Base-by-base conservation (phyloP, 2,329 filamentous ascomycete species). In the Dactylellina leptospora region DNA sequence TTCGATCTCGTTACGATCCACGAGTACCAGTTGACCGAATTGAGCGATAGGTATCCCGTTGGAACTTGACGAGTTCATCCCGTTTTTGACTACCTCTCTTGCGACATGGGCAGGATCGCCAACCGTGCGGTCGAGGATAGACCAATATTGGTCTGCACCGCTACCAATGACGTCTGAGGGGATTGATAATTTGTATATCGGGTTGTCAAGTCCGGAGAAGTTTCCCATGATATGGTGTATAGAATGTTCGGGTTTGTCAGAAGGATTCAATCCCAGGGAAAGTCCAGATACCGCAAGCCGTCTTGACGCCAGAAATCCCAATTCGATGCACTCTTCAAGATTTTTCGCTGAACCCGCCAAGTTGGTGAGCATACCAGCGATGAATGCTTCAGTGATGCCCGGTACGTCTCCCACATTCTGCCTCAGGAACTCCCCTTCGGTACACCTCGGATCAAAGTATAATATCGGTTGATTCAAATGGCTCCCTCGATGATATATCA, bases 1-100 rank as follows among this genome's bases (percentile, higher is more conserved):
- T 16, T 62, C 64, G 30, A 70, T 70, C 30, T 70, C 64, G 16
- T 62, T 33, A n/a, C 64, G 55, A 20, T 70, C 64, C 1, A 70
- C 56, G 8, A 70, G 64, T 9, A 56, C 40, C 3, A 70, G 27
- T 18, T 40, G 55, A 4, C 64, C 64, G 22, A 70, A 70, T 16
- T 56, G 64, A 3, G 64, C 55, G 10, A 54, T 25, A n/a, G 64
- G 64, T 36, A 70, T 70, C 4, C 55, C 56, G 3, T 11, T 42
- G 20, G 50, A 60, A 18, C 48, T 44, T 9, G 48, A 44, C 36
- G 56, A 55, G 2, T n/a, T 45, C 11, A 55, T 50, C 3, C 64
- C 64, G 20, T 9, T 56, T 16, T 42, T 62, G 11, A 56, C 64
- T n/a, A 70, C 44, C 5, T 62, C 48, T 8, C 64, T 38, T 20